Base-by-base conservation (phyloP, 2,329 filamentous ascomycete species). In the Sporothrix variecibatus region DNA sequence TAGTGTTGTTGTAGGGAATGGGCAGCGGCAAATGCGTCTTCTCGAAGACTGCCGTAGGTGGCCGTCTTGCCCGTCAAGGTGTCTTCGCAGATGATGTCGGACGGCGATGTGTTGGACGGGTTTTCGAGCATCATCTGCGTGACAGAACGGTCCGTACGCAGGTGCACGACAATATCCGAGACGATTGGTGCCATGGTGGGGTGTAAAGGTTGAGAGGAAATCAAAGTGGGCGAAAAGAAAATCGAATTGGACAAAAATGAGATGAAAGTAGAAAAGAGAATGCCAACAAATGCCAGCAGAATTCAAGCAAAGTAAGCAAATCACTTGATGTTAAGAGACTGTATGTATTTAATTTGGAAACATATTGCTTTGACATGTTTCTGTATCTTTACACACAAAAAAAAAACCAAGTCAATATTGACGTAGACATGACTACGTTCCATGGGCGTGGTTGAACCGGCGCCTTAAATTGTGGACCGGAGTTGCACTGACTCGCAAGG, bases 71-170 rank as follows among this genome's bases (percentile, higher is more conserved):
- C 38, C 11, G 62, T 65, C 62, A 46, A 46, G 0, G 62, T 65
- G 62, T 65, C 38, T 5, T 65, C 62, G 62, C 62, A 65, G 38
- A 65, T 38, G 28, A 65, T 46, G 9, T 43, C 43, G 38, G 62
- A 5, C 8, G 62, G 38, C 9, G 43, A 11, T 3, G 62, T n/a
- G 6, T 65, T 46, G 62, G 38, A 65, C 1, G 62, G 62, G n/a
- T 65, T 65, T 38, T 65, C 62, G 1, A 65, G n/a, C 62, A 65
- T 65, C 62, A 65, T 65, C 38, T 65, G 62, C 38, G 62, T 65
- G n/a, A 65, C 62, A 11, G 62, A 65, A 3, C 62, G 62, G 12
- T 65, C 62, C 38, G 62, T 65, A 7, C 62, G 62, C 62, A 46
- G n/a, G 15, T 65, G 38, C 11, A 65, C 38, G n/a, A 65, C 38